phyloP scores from a whole-genome alignment of 2,329 filamentous ascomycete species.

The Ophiostoma tasmaniense region DNA sequence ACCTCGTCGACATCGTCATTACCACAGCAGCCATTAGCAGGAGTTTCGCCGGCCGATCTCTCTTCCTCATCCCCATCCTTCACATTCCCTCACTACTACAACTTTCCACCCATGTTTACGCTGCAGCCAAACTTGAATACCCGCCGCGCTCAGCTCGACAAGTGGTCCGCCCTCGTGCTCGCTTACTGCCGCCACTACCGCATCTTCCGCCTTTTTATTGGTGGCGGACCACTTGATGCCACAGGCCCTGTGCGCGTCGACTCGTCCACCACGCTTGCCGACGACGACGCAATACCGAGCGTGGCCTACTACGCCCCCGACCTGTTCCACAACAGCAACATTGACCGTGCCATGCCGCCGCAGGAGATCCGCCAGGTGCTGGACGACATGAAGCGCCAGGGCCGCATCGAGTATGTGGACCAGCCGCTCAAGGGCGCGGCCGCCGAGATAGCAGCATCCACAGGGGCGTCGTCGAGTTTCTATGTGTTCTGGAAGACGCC shows the following conservation, averaged over 20 bases:
- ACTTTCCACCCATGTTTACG: conserved; percentile 80
- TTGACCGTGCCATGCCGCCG: conserved; percentile 43
- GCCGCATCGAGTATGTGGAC: conserved; percentile 57
- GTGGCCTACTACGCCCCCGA: conserved; percentile 23
- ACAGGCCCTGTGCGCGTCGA: conserved; percentile 29
- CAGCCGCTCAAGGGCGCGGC: background rate
- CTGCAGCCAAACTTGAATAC: conserved; percentile 67
- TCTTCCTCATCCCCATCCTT: conserved; percentile 29
- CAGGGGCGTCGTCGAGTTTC: background rate
- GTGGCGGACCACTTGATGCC: conserved; percentile 25
- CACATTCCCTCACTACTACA: conserved; percentile 55
- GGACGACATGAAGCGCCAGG: conserved; percentile 50
- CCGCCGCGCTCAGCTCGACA: conserved; percentile 64
- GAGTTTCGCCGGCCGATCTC: background rate
- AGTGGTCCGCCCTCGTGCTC: conserved; percentile 82
- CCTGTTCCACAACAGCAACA: conserved; percentile 49
- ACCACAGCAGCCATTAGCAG: conserved; percentile 2
- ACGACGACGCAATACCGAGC: conserved; percentile 10
- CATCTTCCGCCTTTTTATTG: conserved; percentile 64
- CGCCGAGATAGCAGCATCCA: conserved; percentile 16
- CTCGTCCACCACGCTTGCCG: background rate
- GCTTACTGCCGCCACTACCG: conserved; percentile 72
- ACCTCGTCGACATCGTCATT: background rate
- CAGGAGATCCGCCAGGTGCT: conserved; percentile 50
- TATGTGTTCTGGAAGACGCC: conserved; percentile 81